Base-by-base conservation (phyloP, 805 yeast species). In the Saccharomycopsis sp. region DNA sequence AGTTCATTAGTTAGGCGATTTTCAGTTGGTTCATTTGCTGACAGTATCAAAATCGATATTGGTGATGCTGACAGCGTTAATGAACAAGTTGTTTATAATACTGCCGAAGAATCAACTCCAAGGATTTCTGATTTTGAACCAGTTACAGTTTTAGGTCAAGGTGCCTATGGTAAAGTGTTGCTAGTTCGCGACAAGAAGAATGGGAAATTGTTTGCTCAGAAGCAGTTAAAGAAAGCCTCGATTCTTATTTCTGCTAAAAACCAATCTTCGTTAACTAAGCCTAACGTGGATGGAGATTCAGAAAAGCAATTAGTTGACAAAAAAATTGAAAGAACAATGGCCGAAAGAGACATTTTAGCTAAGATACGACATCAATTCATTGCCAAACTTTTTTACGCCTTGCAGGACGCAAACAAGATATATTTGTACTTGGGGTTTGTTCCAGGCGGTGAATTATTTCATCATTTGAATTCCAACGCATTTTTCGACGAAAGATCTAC, bases 151-250 rank as follows among this genome's bases (percentile, higher is more conserved):
- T 66, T 87, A 4, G 96, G 96, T 0, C 74, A 79, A 41, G 96
- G 96, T 2, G 87, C 95, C 2, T 87, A 84, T 54, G 96, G 96
- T 3, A 86, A 85, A 58, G 96, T 87, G 2, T 64, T 85, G 6
- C 64, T 87, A 19, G 96, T 87, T 1, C 75, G 77, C 40, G 88
- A 87, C 57, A 67, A 60, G 42, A 51, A 63, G 19, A 74, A 85
- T 0, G 81, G 81, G 0, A 73, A 74, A 52, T 62, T 87, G 8
- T 88, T 75, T 62, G 96, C 96, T 0, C 93, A 85, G 68, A 87
- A 87, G 58, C 95, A 87, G 54, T 65, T 87, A 51, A 77, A 78
- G 54, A 87, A 87, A 60, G 95, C 95, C 1, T 75, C 85, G 21
- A 79, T 87, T 59, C 68, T 83, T 38, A 81, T 87, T 21, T 31